Evolutionary conservation across 2,329 filamentous ascomycete genomes (phyloP).

Genomic region (Hypoxylon sp.): DNA sequence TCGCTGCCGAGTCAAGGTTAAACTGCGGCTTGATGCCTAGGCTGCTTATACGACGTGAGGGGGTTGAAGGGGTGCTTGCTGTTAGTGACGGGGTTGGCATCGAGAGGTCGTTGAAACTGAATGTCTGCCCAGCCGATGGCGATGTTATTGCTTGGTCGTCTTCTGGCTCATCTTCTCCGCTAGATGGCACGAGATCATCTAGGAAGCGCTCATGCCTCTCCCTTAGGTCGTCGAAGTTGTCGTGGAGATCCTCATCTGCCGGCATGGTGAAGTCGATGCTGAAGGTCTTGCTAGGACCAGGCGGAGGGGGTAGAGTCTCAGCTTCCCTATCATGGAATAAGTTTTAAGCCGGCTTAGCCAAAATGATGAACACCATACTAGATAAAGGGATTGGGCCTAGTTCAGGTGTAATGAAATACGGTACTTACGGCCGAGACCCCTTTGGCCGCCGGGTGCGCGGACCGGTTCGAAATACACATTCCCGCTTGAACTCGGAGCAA

Average conservation of each 20-base stretch:
- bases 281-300: constrained; percentile 65
- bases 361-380: not conserved
- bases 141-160: constrained; percentile 29
- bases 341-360: constrained; percentile 22
- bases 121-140: constrained; percentile 31
- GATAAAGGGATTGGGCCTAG: not conserved
- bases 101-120: constrained; percentile 52
- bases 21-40: constrained; percentile 67
- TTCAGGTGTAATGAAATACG: not conserved
- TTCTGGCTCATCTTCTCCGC: constrained; percentile 47
- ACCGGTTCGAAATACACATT: constrained; percentile 67
- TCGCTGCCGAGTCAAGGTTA: constrained; percentile 68
- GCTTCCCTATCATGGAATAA: constrained; percentile 36
- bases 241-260: constrained; percentile 56
- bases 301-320: constrained; percentile 53
- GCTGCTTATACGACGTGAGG: constrained; percentile 56
- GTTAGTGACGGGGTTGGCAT: constrained; percentile 51
- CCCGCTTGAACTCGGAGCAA: constrained; percentile 67
- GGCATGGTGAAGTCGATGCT: constrained; percentile 68
- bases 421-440: constrained; percentile 61
- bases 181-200: constrained; percentile 58
- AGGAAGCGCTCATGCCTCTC: constrained; percentile 61
- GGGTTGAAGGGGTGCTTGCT: constrained; percentile 47
- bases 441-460: constrained; percentile 66
- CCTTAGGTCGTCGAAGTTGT: constrained; percentile 61